Conservation (phyloP, 345 rosid species). For the Hibiscus mutabilis region DNA sequence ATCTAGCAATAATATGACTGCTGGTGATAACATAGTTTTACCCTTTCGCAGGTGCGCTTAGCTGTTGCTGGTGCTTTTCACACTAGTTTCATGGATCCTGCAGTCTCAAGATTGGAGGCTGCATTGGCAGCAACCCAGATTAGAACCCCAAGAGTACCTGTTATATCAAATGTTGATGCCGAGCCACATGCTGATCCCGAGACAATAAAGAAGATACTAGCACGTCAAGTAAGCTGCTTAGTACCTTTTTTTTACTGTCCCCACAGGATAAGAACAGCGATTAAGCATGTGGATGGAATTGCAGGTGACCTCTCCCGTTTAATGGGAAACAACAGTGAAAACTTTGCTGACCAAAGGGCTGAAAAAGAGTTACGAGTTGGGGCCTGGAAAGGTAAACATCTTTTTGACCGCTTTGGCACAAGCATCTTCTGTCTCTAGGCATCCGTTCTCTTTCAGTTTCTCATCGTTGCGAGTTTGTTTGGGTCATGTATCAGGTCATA, state of each 20-base stretch:
- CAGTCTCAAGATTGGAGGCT: constrained; percentile 89
- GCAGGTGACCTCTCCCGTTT: constrained; percentile 96
- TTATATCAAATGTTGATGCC: constrained; percentile 93
- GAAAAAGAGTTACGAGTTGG: constrained; percentile 80
- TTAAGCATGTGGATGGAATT: neutral
- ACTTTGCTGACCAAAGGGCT: constrained; percentile 69
- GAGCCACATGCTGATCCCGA: constrained; percentile 87
- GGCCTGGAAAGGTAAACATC: constrained; percentile 84
- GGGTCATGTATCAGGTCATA: constrained; percentile 57
- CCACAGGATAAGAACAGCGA: neutral
- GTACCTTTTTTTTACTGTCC: neutral
- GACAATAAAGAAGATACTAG: constrained; percentile 80
- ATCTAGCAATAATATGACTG: neutral
- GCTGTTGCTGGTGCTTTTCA: constrained; percentile 98
- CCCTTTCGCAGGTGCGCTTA: constrained; percentile 62
- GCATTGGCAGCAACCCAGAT: constrained; percentile 75
- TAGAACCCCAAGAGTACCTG: constrained; percentile 79
- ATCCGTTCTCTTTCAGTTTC: neutral
- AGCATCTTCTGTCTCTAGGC: neutral
- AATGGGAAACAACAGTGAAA: constrained; percentile 93
- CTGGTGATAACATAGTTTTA: neutral
- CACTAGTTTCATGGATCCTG: constrained; percentile 97
- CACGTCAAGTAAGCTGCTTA: constrained; percentile 51
- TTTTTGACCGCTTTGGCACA: neutral
- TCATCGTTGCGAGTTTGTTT: constrained; percentile 7